Base-by-base conservation (phyloP, 805 yeast genomes). In the Spathaspora passalidarum region DNA sequence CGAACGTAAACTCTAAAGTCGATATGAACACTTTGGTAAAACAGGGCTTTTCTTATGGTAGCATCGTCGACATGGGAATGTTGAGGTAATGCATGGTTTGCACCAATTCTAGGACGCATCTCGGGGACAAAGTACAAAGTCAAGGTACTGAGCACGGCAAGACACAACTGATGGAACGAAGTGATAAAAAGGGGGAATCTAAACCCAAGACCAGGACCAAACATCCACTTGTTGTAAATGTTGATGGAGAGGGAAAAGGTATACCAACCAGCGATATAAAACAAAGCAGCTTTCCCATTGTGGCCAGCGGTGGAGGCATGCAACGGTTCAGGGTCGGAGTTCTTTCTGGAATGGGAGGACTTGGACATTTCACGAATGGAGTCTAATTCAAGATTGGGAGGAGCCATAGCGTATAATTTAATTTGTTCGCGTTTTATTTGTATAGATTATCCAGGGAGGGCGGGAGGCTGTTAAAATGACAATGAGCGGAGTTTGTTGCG, bases 201-300 rank as follows among this genome's bases (percentile, higher is more conserved):
- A 56, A 94, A 84, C 59, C 87, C 80, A 46, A 91, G 70, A 16
- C 88, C 86, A 8, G 78, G 74, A 34, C 92, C 91, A 69, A 92
- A 94, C 97, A 92, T 92, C 97, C 97, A 90, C 68, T 91, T 91
- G 72, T 94, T 94, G 69, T 92, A 94, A 23, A 88, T 64, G 7
- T 91, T 83, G 16, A 87, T 79, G 14, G 86, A 66, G 46, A 86
- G 69, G 5, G 91, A 83, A 48, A 84, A 84, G 14, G 75, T 47
- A 54, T 85, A 87, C 95, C 94, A 87, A 4, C 87, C 86, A 6
- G 61, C 46, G 32, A 71, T 72, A 52, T 67, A 72, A 13, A 60
- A 34, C 4, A 50, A 40, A 5, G 71, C 61, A 46, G 63, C 60
- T 29, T n/a, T 11, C 6, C 11, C 51, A 9, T 6, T 47, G 25